Evolutionary conservation across 345 rosid species (phyloP), one percentile per base, ranked within the genome.

Genomic region (Citrus reticulata): DNA sequence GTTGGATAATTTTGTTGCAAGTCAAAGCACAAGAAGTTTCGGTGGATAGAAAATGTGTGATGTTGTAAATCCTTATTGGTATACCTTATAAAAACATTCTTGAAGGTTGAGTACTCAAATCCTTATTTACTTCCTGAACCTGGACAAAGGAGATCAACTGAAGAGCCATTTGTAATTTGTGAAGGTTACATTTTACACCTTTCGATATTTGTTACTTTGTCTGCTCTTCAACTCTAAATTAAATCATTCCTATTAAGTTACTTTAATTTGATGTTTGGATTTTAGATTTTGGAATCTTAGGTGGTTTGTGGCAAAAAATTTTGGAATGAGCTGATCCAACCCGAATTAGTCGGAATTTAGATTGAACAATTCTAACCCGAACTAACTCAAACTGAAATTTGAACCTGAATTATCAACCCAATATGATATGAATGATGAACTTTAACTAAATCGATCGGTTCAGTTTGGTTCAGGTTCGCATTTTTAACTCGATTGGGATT

Each of bases 81-180:
- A 63, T 81, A 9, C 70, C 32, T 27, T 34, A 19, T 62, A n/a
- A 63, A 1, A 54, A 80, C 70, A 70, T 82, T 85, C 72, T 76
- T 82, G 86, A 86, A 95, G 99, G 91, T 91, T 74, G 89, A 90
- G 84, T 95, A 95, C 86, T 95, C 99, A 77, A 95, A 95, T 87
- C 99, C 99, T 75, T 91, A 97, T 71, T 81, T 88, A 35, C 99
- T 95, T 84, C 99, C 99, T 74, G 97, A 95, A 83, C 95, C 98
- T 81, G 99, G 96, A 75, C 88, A 86, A 83, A 90, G 98, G 86
- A 88, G 80, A 61, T 93, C 95, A 62, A 89, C 93, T 70, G 99
- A 92, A 87, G 97, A 95, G 85, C 99, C 98, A 76, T 35, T 87
- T 68, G 99, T 95, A 24, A 93, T 35, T 86, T 68, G 98, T 95